Evolutionary conservation across 1,284 basidiomycete species (phyloP).

Genomic region (Schizopora paradoxa): DNA sequence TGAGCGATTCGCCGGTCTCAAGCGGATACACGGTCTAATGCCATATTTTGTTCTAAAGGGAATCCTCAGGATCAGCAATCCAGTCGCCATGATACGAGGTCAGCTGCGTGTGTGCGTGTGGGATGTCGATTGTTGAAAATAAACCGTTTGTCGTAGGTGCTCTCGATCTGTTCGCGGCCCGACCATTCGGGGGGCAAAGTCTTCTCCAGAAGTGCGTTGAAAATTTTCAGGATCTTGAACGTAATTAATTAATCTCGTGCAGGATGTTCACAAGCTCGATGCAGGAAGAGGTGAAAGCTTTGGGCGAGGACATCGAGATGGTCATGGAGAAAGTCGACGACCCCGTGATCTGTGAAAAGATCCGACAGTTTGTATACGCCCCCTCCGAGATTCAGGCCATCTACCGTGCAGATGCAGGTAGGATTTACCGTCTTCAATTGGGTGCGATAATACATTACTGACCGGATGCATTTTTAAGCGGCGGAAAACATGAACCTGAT

Average conservation of each 20-base stretch:
- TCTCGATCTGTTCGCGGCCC: conserved; percentile 94
- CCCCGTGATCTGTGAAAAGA: conserved; percentile 81
- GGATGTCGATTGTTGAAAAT: neutral
- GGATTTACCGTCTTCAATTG: neutral
- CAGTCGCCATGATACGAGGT: conserved; percentile 91
- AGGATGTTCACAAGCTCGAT: conserved; percentile 95
- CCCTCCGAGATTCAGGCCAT: conserved; percentile 83
- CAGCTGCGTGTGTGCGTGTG: too few relatives aligned
- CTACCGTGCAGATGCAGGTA: conserved; percentile 75
- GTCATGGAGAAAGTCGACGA: conserved; percentile 90
- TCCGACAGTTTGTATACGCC: conserved; percentile 82
- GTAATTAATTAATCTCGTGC: conserved; percentile 1
- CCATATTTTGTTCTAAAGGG: conserved; percentile 96
- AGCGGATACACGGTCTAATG: conserved; percentile 94
- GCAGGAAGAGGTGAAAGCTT: conserved; percentile 79
- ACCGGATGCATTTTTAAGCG: conserved; percentile 32
- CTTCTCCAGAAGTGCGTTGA: conserved; percentile 79
- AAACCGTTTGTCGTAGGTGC: conserved; percentile 39
- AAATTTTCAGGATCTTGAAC: too few relatives aligned
- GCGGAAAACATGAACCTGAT: conserved; percentile 77
- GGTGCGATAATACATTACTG: neutral
- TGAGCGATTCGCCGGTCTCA: conserved; percentile 82
- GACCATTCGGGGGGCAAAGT: conserved; percentile 92
- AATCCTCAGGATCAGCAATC: conserved; percentile 91
- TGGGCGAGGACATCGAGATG: conserved; percentile 82